Conservation (phyloP, 495 filamentous ascomycete genomes). For the Annulohypoxylon moriforme region DNA sequence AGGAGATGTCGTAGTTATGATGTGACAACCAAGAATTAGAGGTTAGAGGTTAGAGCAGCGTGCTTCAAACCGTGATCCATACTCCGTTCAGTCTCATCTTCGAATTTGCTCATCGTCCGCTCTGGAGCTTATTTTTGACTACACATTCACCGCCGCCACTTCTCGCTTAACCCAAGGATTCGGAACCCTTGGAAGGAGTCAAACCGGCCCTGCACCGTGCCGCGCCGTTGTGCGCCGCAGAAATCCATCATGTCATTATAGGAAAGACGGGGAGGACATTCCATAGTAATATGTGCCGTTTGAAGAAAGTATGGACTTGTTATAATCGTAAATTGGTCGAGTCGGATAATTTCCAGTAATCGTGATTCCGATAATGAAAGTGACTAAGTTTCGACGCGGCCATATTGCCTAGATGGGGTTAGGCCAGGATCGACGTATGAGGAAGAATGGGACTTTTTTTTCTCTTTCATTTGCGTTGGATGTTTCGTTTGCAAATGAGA, state of each 20-base stretch:
- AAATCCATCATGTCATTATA: background rate
- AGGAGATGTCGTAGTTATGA: background rate
- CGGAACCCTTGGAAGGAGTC: constrained; percentile 7
- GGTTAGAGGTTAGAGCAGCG: background rate
- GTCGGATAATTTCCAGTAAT: constrained; percentile 15
- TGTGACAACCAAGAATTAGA: background rate
- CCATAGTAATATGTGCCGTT: constrained; percentile 1
- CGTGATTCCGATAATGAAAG: constrained; percentile 2
- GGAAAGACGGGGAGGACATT: background rate
- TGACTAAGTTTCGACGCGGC: constrained; percentile 6
- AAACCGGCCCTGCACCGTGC: background rate
- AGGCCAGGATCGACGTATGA: constrained; percentile 22
- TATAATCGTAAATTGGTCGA: background rate
- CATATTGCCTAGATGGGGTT: constrained; percentile 13
- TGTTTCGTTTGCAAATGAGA: constrained; percentile 22
- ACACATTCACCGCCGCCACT: background rate
- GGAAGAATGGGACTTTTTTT: constrained; percentile 38
- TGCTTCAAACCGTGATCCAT: background rate
- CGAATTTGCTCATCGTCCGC: background rate
- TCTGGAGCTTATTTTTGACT: background rate
- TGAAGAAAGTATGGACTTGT: constrained; percentile 17
- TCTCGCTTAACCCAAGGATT: background rate
- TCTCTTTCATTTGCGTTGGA: background rate
- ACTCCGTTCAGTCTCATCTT: background rate
- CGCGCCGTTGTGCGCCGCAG: constrained; percentile 12